Conservation (phyloP, 2,329 filamentous ascomycete species). For the Epichloe elymi region DNA sequence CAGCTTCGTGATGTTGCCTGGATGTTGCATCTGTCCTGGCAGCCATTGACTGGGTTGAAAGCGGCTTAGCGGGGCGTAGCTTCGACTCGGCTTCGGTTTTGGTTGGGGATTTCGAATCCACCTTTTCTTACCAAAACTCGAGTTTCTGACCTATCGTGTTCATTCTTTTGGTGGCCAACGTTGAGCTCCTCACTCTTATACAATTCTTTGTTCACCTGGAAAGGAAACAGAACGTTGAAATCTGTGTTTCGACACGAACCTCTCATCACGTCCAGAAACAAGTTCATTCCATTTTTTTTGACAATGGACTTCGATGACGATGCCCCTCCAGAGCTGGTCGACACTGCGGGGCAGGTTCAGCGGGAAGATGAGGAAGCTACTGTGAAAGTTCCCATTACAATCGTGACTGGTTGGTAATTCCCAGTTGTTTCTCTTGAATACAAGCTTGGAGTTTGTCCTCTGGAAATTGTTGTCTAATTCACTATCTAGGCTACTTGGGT, state of each 20-base stretch:
- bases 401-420: constrained; percentile 53
- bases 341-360: constrained; percentile 24
- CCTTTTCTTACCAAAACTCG: background rate
- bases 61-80: constrained; percentile 8
- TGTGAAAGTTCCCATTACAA: constrained; percentile 69
- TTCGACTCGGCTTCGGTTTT: background rate
- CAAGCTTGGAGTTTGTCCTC: background rate
- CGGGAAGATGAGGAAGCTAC: constrained; percentile 32
- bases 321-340: constrained; percentile 50
- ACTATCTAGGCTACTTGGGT: constrained; percentile 67
- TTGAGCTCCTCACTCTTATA: background rate
- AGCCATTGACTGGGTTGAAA: background rate
- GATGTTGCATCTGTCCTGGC: too few relatives aligned
- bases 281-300: background rate
- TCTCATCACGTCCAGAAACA: background rate
- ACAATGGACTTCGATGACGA: constrained; percentile 54
- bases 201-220: background rate
- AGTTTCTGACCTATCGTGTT: background rate
- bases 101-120: background rate
- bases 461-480: background rate
- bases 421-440: background rate
- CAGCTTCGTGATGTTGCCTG: too few relatives aligned
- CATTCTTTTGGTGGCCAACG: background rate
- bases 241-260: background rate
- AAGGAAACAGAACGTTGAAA: background rate